A percentile compares a stretch with the other conserved stretches of the same genome.
These are phyloP conservation scores for Metarhizium album DNA, from an alignment of 2,329 filamentous ascomycete species.

Conservation along the genomic window DNA sequence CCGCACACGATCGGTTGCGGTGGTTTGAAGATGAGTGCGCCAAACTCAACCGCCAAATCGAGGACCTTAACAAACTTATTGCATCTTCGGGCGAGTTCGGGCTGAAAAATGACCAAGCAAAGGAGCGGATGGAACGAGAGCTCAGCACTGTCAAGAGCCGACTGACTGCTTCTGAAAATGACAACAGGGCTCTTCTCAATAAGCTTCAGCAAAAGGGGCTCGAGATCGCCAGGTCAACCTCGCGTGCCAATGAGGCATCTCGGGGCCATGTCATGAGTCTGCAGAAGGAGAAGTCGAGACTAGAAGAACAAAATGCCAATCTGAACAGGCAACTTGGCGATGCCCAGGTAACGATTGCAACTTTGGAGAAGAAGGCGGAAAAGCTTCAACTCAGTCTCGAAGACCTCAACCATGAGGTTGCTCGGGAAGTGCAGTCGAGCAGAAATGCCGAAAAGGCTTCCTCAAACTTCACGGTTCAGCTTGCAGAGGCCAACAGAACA, in stretches of 20 bases:
- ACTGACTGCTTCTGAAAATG: conserved; percentile 85
- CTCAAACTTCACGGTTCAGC: conserved; percentile 67
- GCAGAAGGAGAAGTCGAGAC: conserved; percentile 70
- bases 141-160: conserved; percentile 84
- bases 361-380: conserved; percentile 87
- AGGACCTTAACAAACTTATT: conserved; percentile 78
- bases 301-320: conserved; percentile 73
- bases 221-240: conserved; percentile 85
- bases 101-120: conserved; percentile 82
- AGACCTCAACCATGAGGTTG: conserved; percentile 85
- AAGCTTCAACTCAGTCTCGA: conserved; percentile 82
- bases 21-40: conserved; percentile 72
- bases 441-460: conserved; percentile 83
- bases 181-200: conserved; percentile 89
- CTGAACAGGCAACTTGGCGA: conserved; percentile 79
- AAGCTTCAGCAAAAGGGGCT: conserved; percentile 96
- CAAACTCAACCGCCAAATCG: conserved; percentile 67
- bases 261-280: conserved; percentile 65
- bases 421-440: conserved; percentile 78
- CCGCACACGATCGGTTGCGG: conserved; percentile 62
- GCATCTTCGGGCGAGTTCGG: conserved; percentile 83
- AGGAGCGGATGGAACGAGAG: conserved; percentile 85
- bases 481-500: conserved; percentile 81
- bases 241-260: conserved; percentile 73
- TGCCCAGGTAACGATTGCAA: conserved; percentile 68